These are phyloP conservation scores for Globisporangium yorkense DNA, from an alignment of 352 stramenopile genomes.

Conservation along the genomic window DNA sequence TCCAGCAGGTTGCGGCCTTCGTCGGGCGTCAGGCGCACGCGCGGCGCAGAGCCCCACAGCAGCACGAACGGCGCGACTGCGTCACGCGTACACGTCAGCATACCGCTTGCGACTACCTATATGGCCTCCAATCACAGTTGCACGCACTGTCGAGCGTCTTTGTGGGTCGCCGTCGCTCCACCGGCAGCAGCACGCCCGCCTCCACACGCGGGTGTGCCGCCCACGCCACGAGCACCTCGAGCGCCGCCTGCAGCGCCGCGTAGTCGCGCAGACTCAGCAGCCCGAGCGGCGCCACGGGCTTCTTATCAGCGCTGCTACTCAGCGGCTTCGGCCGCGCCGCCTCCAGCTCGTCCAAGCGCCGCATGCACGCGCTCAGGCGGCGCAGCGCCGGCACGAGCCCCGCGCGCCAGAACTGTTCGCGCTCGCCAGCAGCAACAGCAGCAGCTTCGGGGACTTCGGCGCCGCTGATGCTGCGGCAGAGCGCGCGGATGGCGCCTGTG, in stretches of 20 bases:
- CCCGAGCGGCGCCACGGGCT: constrained; percentile 43
- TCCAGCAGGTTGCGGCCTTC: constrained; percentile 28
- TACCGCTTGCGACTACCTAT: too few species aligned
- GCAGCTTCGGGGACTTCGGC: neutral
- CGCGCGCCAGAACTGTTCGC: constrained; percentile 21
- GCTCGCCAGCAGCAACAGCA: neutral
- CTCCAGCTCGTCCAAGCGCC: constrained; percentile 10
- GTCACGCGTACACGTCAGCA: neutral
- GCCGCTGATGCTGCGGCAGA: constrained; percentile 14
- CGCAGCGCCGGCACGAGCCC: constrained; percentile 37
- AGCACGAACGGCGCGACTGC: constrained; percentile 55
- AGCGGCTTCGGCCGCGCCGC: neutral
- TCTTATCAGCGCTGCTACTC: neutral
- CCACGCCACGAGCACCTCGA: constrained; percentile 78
- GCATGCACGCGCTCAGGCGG: constrained; percentile 40
- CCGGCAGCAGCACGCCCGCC: constrained; percentile 39
- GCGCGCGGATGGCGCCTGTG: constrained; percentile 23
- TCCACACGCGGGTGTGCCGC: constrained; percentile 45
- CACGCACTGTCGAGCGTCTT: constrained; percentile 73
- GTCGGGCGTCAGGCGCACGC: constrained; percentile 7
- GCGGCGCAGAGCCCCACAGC: constrained; percentile 23
- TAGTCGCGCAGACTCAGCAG: constrained; percentile 83
- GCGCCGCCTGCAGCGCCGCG: constrained; percentile 68
- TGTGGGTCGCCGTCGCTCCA: constrained; percentile 66
- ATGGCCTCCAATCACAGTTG: neutral